Evolutionary conservation across 2,329 filamentous ascomycete genomes (phyloP).

Genomic region (Aspergillus pseudotamarii): DNA sequence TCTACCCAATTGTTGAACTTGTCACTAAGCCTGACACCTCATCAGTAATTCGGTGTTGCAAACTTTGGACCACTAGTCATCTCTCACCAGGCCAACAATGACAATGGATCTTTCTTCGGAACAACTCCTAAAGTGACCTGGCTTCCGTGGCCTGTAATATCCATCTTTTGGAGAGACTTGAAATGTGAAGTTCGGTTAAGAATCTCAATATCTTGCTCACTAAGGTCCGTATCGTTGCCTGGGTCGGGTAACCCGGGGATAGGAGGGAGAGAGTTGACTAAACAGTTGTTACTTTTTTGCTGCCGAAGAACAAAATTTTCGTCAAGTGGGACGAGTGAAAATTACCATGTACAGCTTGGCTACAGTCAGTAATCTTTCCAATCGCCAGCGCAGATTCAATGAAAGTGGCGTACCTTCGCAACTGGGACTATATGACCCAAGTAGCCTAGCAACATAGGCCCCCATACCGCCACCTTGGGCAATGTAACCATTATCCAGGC

Average conservation of each 20-base stretch:
- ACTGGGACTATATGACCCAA: neutral
- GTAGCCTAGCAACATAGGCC: neutral
- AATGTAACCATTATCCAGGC: neutral
- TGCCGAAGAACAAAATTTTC: no score
- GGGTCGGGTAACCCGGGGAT: neutral
- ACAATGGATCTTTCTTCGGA: neutral
- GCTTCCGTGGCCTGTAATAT: neutral
- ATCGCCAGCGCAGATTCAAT: neutral
- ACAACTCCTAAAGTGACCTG: neutral
- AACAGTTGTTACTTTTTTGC: neutral
- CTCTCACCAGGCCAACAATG: neutral
- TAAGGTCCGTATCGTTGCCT: neutral
- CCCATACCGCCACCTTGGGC: neutral
- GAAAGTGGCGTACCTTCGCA: neutral
- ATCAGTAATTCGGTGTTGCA: neutral
- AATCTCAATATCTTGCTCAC: neutral
- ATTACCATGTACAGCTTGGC: neutral
- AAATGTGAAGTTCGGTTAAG: neutral
- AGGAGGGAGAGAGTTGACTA: neutral
- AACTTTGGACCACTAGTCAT: neutral
- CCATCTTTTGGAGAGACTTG: neutral
- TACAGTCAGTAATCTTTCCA: neutral
- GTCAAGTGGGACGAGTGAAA: neutral
- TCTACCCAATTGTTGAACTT: conserved; percentile 1
- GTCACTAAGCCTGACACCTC: neutral